Evolutionary conservation across 1,284 basidiomycete species (phyloP), one percentile per base, ranked within the genome.

Genomic region (Irpex rosettiformis): DNA sequence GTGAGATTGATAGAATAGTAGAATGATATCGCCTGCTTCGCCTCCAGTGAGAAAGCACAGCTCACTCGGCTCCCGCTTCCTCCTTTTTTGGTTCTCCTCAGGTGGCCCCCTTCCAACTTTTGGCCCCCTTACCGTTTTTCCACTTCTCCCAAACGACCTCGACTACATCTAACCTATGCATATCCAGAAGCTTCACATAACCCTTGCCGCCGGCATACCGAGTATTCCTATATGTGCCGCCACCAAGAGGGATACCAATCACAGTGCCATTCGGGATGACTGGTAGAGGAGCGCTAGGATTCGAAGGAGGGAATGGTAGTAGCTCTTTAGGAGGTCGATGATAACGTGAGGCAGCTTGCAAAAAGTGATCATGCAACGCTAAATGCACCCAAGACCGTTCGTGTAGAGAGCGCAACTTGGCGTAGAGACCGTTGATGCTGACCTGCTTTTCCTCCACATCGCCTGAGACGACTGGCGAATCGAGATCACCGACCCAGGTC

Each of bases 111-210:
- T 28, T 49, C 48, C n/a, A 25, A 63, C 58, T 70, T 58, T 73
- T 72, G 60, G 70, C 71, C 33, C 83, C 88, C 65, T 85, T 86
- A 7, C 88, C 86, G 22, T 79, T 70, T 61, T 85, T 79, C 89
- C 91, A 96, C 57, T 88, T 81, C 66, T 84, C 83, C 69, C 97
- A 96, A 13, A 84, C 80, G 16, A 82, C 80, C 42, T 92, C 88
- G 0, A 90, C 86, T 18, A 79, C 79, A 59, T 91, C 89, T 29
- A 88, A 75, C 57, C 91, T 78, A 56, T 84, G 82, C 57, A 93
- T 79, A 58, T 78, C 66, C 52, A 93, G 66, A 37, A 97, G 64
- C 5, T 85, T 85, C 8, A 82, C 75, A 64, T 94, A 95, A 63
- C 81, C 85, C 11, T 75, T 73, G 5, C 77, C 79, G 27, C 48